phyloP scores from a whole-genome alignment of 2,329 filamentous ascomycete genomes.

The Nannizziopsis arthrosporioides region DNA sequence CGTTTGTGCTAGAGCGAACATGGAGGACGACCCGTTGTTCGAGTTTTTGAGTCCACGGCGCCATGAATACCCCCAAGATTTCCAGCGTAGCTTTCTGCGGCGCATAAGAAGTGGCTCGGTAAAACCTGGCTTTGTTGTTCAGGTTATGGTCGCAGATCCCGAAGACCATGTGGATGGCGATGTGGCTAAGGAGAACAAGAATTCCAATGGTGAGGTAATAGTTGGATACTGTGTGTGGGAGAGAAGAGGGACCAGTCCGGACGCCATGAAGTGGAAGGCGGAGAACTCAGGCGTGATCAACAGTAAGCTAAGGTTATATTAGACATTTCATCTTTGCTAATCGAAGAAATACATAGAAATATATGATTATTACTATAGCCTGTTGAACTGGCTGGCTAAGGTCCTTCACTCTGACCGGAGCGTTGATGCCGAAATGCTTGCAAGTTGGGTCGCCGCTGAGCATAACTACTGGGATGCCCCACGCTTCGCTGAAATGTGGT shows the following conservation, averaged over 20 bases:
- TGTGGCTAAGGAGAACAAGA: background rate
- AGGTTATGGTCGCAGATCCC: constrained; percentile 14
- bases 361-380: background rate
- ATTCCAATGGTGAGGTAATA: constrained; percentile 13
- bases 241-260: constrained; percentile 4
- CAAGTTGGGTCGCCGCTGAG: background rate
- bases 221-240: constrained; percentile 16
- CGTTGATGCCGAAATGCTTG: background rate
- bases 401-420: background rate
- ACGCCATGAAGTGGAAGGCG: constrained; percentile 14
- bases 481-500: constrained; percentile 18
- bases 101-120: constrained; percentile 15
- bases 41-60: constrained; percentile 15
- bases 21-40: constrained; percentile 17
- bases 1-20: constrained; percentile 15
- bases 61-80: constrained; percentile 14
- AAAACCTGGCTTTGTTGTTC: constrained; percentile 12
- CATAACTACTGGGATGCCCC: constrained; percentile 13
- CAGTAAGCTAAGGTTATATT: background rate
- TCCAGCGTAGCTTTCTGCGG: constrained; percentile 14
- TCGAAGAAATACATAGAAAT: background rate
- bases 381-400: background rate
- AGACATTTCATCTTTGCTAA: background rate
- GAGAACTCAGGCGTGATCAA: constrained; percentile 1
- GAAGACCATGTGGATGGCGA: constrained; percentile 5